Evolutionary conservation across 768 basidiomycete genomes (phyloP).

Genomic region (Phylloporus sp.): DNA sequence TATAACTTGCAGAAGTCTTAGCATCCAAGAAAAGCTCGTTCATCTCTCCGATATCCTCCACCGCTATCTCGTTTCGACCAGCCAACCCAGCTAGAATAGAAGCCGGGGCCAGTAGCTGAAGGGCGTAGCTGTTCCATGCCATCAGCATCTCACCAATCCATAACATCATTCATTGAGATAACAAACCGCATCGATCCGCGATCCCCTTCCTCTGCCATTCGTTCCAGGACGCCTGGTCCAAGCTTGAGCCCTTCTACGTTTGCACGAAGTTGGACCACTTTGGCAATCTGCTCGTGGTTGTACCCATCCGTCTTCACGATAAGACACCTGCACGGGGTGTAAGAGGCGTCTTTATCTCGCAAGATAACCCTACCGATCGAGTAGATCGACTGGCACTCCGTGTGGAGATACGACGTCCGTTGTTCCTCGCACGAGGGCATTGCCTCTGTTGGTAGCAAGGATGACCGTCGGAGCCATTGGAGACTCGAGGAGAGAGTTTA

Average conservation of each 20-base stretch:
- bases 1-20: conserved; percentile 65
- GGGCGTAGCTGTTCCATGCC: conserved; percentile 61
- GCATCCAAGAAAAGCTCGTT: conserved; percentile 94
- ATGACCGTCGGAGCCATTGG: conserved; percentile 98
- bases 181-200: conserved; percentile 72
- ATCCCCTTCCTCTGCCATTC: conserved; percentile 76
- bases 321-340: conserved; percentile 57
- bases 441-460: conserved; percentile 93
- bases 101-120: conserved; percentile 88
- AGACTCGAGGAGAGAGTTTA: conserved; percentile 92
- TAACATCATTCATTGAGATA: conserved; percentile 4
- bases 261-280: conserved; percentile 82
- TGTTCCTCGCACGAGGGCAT: conserved; percentile 88
- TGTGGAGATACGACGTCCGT: conserved; percentile 88
- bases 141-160: conserved; percentile 7
- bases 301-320: conserved; percentile 92
- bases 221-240: conserved; percentile 70
- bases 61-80: conserved; percentile 75
- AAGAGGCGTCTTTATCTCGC: conserved; percentile 3
- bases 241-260: conserved; percentile 82
- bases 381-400: conserved; percentile 87
- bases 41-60: conserved; percentile 92
- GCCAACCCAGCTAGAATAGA: conserved; percentile 76
- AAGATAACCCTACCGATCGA: conserved; percentile 65
- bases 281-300: conserved; percentile 75